A percentile compares a stretch with the other conserved stretches of the same genome.
These are phyloP conservation scores for Trichosporon coremiiforme DNA, from an alignment of 1,284 basidiomycete species.

Conservation along the genomic window DNA sequence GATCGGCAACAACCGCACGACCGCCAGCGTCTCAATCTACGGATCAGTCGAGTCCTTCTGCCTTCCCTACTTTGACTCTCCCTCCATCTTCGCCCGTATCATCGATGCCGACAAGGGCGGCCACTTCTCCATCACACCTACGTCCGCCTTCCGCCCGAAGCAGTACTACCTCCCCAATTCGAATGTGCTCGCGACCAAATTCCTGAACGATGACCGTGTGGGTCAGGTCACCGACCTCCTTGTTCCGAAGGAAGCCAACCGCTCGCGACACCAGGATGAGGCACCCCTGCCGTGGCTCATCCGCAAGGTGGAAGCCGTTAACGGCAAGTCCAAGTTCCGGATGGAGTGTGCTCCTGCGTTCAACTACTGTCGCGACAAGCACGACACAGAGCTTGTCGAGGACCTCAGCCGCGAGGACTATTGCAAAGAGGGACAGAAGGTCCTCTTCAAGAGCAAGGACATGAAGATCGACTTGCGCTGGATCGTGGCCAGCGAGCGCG, in stretches of 20 bases:
- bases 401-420: slow-evolving; percentile 59
- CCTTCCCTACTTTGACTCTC: slow-evolving; percentile 88
- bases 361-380: slow-evolving; percentile 78
- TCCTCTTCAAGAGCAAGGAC: slow-evolving; percentile 65
- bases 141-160: slow-evolving; percentile 60
- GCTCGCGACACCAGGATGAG: slow-evolving; percentile 38
- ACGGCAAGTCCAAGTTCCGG: slow-evolving; percentile 71
- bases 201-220: slow-evolving; percentile 77
- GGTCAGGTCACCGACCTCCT: slow-evolving; percentile 68
- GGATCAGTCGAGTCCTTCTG: slow-evolving; percentile 74
- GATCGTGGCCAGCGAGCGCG: slow-evolving; percentile 57
- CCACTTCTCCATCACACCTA: slow-evolving; percentile 80
- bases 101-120: slow-evolving; percentile 68
- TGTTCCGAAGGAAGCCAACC: slow-evolving; percentile 51
- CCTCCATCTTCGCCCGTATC: slow-evolving; percentile 74
- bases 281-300: slow-evolving; percentile 75
- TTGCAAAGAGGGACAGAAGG: slow-evolving; percentile 62
- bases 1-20: slow-evolving; percentile 57
- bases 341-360: slow-evolving; percentile 91
- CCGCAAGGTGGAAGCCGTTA: slow-evolving; percentile 79
- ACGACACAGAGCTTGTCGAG: slow-evolving; percentile 63
- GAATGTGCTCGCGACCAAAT: slow-evolving; percentile 85
- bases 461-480: slow-evolving; percentile 75
- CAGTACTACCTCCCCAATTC: slow-evolving; percentile 85
- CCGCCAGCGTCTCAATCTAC: slow-evolving; percentile 56